These are phyloP conservation scores for Chrysosporium queenslandicum DNA, from an alignment of 2,329 filamentous ascomycete genomes.

Conservation along the genomic window DNA sequence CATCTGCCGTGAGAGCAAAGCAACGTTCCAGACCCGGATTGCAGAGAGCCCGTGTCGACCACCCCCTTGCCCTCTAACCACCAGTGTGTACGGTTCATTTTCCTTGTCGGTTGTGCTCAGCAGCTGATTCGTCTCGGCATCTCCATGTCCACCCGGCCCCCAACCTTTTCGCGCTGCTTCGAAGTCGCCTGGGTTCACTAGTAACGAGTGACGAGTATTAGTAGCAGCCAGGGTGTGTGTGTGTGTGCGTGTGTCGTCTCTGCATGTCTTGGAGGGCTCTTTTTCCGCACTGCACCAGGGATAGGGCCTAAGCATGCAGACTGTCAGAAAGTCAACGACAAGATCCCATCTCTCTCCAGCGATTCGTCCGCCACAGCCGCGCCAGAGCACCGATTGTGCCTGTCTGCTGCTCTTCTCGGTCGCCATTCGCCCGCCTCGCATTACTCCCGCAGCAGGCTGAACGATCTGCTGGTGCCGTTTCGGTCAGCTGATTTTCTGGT, in stretches of 20 bases:
- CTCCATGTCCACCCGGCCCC: neutral
- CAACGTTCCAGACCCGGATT: constrained; percentile 8
- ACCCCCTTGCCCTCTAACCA: constrained; percentile 2
- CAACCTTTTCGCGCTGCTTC: too few relatives aligned
- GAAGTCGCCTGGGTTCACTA: too few relatives aligned
- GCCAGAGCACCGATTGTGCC: constrained; percentile 14
- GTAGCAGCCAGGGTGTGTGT: constrained; percentile 1
- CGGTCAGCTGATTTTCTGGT: constrained; percentile 24
- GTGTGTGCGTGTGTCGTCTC: neutral
- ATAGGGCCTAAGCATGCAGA: constrained; percentile 8
- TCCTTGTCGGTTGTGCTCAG: constrained; percentile 9
- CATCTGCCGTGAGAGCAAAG: too few relatives aligned
- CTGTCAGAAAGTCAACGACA: constrained; percentile 10
- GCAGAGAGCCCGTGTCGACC: constrained; percentile 7
- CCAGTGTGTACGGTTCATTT: too few relatives aligned
- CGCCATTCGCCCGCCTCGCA: constrained; percentile 17
- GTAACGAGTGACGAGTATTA: too few relatives aligned
- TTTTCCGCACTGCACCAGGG: constrained; percentile 1
- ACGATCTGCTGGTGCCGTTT: constrained; percentile 21
- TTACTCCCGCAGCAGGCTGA: constrained; percentile 17
- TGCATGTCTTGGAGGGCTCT: neutral
- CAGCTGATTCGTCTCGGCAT: constrained; percentile 14
- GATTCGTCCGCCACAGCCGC: constrained; percentile 19
- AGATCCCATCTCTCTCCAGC: constrained; percentile 8
- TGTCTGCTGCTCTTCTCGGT: constrained; percentile 14